A percentile compares a stretch with the other conserved stretches of the same genome.
phyloP scores from a whole-genome alignment of 2,329 filamentous ascomycete genomes.

The Emmonsiellopsis sp. region DNA sequence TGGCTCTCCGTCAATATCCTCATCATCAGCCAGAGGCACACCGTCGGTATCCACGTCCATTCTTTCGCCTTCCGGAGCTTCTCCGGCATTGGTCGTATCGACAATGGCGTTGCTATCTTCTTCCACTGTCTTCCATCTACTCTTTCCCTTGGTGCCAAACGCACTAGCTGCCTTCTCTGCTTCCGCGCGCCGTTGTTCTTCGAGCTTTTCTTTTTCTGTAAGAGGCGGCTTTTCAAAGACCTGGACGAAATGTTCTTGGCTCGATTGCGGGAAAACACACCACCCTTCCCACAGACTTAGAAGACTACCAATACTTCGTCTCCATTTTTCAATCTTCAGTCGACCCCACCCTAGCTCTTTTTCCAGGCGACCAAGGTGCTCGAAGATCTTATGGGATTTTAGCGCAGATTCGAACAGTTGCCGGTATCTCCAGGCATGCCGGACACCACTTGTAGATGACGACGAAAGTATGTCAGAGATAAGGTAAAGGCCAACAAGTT shows the following conservation, averaged over 20 bases:
- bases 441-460: conserved; percentile 63
- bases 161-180: conserved; percentile 27
- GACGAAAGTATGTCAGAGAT: conserved; percentile 72
- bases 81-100: conserved; percentile 5
- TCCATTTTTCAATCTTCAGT: conserved; percentile 75
- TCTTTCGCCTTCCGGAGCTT: conserved; percentile 12
- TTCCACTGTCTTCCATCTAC: conserved; percentile 38
- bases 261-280: conserved; percentile 61
- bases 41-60: conserved; percentile 24
- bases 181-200: conserved; percentile 35
- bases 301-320: conserved; percentile 60
- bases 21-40: conserved; percentile 28
- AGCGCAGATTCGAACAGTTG: conserved; percentile 69
- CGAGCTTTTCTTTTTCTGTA: conserved; percentile 35
- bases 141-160: conserved; percentile 32
- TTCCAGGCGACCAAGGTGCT: conserved; percentile 63
- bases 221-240: conserved; percentile 63
- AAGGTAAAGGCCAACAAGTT: conserved; percentile 72
- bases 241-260: conserved; percentile 59
- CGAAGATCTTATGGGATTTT: conserved; percentile 59
- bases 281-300: conserved; percentile 59
- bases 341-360: conserved; percentile 69
- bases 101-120: conserved; percentile 25
- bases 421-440: conserved; percentile 79
- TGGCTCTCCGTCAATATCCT: conserved; percentile 33